A percentile compares a stretch with the other conserved stretches of the same genome.
phyloP scores from a whole-genome alignment of 257 asterid species.

The Solanum sparsipilum region DNA sequence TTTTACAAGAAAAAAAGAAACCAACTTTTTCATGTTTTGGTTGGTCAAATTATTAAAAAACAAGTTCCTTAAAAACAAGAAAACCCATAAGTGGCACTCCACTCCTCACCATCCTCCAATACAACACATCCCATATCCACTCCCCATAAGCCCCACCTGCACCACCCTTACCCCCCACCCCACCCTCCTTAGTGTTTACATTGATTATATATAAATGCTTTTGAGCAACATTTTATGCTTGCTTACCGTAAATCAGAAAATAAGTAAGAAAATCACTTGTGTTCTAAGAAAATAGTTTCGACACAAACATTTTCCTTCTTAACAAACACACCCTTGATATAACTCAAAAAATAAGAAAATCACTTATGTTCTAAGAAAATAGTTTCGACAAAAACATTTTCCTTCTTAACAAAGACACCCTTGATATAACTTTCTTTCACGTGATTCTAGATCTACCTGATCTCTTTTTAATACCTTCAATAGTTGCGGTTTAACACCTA shows the following conservation, averaged over 20 bases:
- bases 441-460: background rate
- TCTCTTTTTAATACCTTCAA: background rate
- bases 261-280: background rate
- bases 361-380: background rate
- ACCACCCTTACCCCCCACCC: background rate
- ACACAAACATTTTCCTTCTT: background rate
- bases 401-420: background rate
- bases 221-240: background rate
- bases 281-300: background rate
- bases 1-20: background rate
- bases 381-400: background rate
- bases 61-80: background rate
- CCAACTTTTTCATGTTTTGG: background rate
- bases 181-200: background rate
- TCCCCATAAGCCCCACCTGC: background rate
- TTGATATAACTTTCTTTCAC: background rate
- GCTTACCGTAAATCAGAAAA: background rate
- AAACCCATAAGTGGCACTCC: background rate
- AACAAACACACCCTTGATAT: background rate
- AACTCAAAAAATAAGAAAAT: background rate
- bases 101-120: background rate
- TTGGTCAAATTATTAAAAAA: background rate
- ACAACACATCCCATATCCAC: background rate
- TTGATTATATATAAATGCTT: background rate
- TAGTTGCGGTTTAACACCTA: background rate